Base-by-base conservation (phyloP, 139 green algal genomes). In the Nannochloris sp. region DNA sequence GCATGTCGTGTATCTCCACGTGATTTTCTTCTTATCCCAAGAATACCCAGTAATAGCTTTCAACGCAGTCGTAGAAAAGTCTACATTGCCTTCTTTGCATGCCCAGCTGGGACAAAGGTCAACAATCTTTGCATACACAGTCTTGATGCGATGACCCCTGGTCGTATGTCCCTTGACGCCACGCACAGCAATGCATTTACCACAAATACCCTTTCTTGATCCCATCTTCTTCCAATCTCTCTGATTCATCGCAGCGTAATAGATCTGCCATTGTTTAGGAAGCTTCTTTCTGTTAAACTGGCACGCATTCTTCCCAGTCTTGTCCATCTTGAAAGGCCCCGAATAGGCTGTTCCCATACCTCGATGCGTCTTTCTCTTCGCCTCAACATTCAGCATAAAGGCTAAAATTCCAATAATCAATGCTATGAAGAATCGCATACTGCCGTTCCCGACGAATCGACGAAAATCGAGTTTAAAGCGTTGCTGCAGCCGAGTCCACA, bases 1-100 rank as follows among this genome's bases (percentile, higher is more conserved):
- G 57, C 21, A 62, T 36, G 24, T 27, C 9, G 12, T 23, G 4
- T 24, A 24, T 0, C 27, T 36, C 64, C 54, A 58, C 4, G 49
- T 53, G 18, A 70, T 70, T 15, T 34, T 36, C 64, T 70, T 63
- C 29, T 48, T 60, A 54, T 63, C 51, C 64, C 64, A 70, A 31
- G 27, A 21, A 29, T 29, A 63, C 15, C 64, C 64, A 53, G 64
- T 70, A 5, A 70, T 56, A 36, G 50, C 51, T 24, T 60, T n/a
- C 29, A 70, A 21, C 4, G 51, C 64, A 24, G n/a, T 18, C 3
- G 64, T 70, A 36, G 64, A 70, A 37, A 70, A 70, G 18, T 70
- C 64, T 15, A 70, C 37, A 23, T 62, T 27, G 62, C 49, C 50
- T 14, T 27, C 16, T 14, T 54, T 40, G 25, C 34, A 49, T 15